Base-by-base conservation (phyloP, 257 asterid genomes). In the Jacaranda mimosifolia region DNA sequence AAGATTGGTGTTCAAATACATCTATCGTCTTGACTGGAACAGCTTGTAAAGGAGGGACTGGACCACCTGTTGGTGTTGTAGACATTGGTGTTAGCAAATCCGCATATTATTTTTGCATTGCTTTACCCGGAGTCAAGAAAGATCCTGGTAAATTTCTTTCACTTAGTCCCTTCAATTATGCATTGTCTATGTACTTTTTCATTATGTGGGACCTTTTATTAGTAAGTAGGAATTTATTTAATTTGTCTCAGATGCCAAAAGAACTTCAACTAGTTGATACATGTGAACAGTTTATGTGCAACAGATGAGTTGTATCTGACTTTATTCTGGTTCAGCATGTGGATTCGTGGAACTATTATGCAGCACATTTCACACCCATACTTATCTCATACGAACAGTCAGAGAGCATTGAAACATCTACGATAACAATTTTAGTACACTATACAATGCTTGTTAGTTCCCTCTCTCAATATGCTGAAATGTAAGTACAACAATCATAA, bases 61-160 rank as follows among this genome's bases (percentile, higher is more conserved):
- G 93, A 57, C 93, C 98, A 26, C 90, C 96, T 3, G 81, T 94
- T 38, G 98, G 97, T 48, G 84, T 85, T 21, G 86, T 91, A 26
- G 97, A 94, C 77, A 81, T 90, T 62, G 98, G 97, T 56, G 87
- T 77, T 18, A 84, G 92, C 83, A 65, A 79, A 83, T 83, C 83
- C 0, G 91, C 98, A 0, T 94, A 90, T 80, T 92, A 90, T 73
- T 94, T 94, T 68, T 91, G 96, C 79, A 75, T 92, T 57, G 90
- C 98, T 87, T 81, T 92, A 77, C 98, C 98, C 68, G 98, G 98
- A 80, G 97, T 92, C 76, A 92, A 85, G 87, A 89, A 88, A 74
- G 97, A 92, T 79, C 94, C 93, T 38, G 96, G 98, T 94, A 81
- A 79, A 56, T 77, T 59, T 67, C 69, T 46, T 40, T 55, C 53